A percentile compares a stretch with the other conserved stretches of the same genome.
Conservation (phyloP, 2,329 filamentous ascomycete species). For the Arthrobotrys entomopaga region DNA sequence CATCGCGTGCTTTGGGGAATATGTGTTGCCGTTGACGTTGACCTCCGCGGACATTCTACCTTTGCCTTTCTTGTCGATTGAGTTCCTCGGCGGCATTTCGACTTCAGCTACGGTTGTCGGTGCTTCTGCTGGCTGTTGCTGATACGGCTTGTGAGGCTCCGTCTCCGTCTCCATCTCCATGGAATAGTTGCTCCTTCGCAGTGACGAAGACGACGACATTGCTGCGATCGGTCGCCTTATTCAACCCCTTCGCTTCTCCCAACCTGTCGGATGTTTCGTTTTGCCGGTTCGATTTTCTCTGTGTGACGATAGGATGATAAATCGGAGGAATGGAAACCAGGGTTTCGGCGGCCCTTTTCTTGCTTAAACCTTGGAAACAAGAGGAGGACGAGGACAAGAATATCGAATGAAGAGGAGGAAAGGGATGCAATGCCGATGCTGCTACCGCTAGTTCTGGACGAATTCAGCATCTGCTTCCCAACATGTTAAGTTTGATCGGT, state of each 20-base stretch:
- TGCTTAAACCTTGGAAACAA: background rate
- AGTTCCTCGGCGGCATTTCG: conserved; percentile 27
- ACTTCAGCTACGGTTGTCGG: conserved; percentile 4
- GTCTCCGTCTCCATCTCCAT: conserved; percentile 4
- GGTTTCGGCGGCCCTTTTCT: background rate
- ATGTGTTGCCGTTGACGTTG: conserved; percentile 27
- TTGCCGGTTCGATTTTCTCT: conserved; percentile 1
- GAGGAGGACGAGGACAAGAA: background rate
- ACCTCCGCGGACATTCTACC: conserved; percentile 52
- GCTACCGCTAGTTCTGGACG: conserved; percentile 4
- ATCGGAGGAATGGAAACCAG: conserved; percentile 1
- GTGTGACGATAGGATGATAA: conserved; percentile 27
- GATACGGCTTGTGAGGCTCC: background rate
- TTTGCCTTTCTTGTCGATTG: conserved; percentile 56
- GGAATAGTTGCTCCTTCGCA: conserved; percentile 8
- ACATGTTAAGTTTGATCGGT: conserved; percentile 10
- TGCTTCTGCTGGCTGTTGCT: too few species aligned
- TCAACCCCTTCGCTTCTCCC: background rate
- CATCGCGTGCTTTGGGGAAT: conserved; percentile 18
- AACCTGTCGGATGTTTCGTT: conserved; percentile 12
- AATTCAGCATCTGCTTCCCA: conserved; percentile 43
- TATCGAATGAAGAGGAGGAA: background rate
- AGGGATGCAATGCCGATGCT: background rate
- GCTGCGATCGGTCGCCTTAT: conserved; percentile 28
- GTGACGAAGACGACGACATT: conserved; percentile 35